Base-by-base conservation (phyloP, 257 asterid genomes). In the Nicotiana undulata region DNA sequence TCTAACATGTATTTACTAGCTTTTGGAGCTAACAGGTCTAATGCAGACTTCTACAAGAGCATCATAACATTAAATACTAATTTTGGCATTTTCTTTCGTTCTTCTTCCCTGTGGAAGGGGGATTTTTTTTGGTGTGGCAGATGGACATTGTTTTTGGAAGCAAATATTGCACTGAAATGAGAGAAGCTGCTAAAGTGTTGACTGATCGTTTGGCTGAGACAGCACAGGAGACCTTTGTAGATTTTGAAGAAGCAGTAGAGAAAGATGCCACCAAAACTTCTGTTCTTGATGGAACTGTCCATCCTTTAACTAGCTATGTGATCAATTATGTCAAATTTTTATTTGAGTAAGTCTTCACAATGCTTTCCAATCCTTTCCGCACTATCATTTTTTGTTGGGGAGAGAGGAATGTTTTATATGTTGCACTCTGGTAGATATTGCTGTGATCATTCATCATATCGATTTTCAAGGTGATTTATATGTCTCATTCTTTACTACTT, bases 271-370 rank as follows among this genome's bases (percentile, higher is more conserved):
- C 99, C 20, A 95, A 95, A 86, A 93, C 98, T 63, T 91, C 99
- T 61, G 97, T 94, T 88, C 93, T 93, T 55, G 99, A 95, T 89
- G 99, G 99, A 87, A 94, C 99, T 52, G 99, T 95, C 83, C 99
- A 95, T 85, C 99, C 99, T 40, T 82, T 95, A 79, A 95, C 99
- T 51, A 95, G 98, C 93, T 95, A 95, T 72, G 98, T 95, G 59
- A 95, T 95, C 60, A 93, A 95, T 88, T 95, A 95, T 15, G 97
- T 95, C 59, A 95, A 93, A 84, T 95, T 95, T 87, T 86, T 95
- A 74, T 95, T 91, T 46, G 99, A 95, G 99, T 93, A 89, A 89
- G 97, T 85, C 63, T 81, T 51, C 63, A 22, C 22, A 0, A 64
- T 52, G 16, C 18, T 58, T 10, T 76, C 74, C 22, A n/a, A 46